Percentiles rank a stretch among this genome's conserved stretches.
Evolutionary conservation across 2,329 filamentous ascomycete genomes (phyloP).

Genomic region (Bipolaris oryzae): DNA sequence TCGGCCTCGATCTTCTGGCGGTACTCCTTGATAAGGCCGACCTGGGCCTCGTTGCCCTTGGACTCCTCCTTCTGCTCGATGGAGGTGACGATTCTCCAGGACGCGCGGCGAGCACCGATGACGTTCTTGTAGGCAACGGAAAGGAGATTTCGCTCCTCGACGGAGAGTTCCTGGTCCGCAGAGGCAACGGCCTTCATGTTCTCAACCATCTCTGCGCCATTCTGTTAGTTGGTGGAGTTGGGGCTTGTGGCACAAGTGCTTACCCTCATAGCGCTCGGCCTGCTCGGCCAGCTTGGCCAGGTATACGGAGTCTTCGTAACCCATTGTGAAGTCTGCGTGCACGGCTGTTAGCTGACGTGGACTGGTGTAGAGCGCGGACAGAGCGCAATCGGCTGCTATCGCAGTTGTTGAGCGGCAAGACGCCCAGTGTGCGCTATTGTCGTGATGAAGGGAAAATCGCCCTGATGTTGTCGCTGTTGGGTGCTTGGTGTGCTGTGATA

Average conservation of each 20-base stretch:
- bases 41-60: slow-evolving; percentile 94
- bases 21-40: slow-evolving; percentile 94
- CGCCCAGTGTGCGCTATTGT: slow-evolving; percentile 26
- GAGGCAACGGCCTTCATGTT: slow-evolving; percentile 99
- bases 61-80: slow-evolving; percentile 99
- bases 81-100: slow-evolving; percentile 97
- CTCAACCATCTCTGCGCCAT: slow-evolving; percentile 88
- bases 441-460: slow-evolving; percentile 15
- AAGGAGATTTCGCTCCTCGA: slow-evolving; percentile 96
- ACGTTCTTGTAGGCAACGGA: slow-evolving; percentile 99
- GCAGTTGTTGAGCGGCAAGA: slow-evolving; percentile 23
- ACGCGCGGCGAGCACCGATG: slow-evolving; percentile 93
- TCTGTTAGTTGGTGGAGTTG: slow-evolving; percentile 23
- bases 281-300: slow-evolving; percentile 99
- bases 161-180: slow-evolving; percentile 68
- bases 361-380: slow-evolving; percentile 18
- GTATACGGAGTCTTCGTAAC: slow-evolving; percentile 99
- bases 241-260: slow-evolving; percentile 23
- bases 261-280: slow-evolving; percentile 99
- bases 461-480: neutral
- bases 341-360: slow-evolving; percentile 32
- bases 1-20: slow-evolving; percentile 97
- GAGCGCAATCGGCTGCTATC: slow-evolving; percentile 16
- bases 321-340: slow-evolving; percentile 69
- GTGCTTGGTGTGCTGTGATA: slow-evolving; percentile 1